Base-by-base conservation (phyloP, 208 protist genomes). In the Acanthamoeba castellanii region DNA sequence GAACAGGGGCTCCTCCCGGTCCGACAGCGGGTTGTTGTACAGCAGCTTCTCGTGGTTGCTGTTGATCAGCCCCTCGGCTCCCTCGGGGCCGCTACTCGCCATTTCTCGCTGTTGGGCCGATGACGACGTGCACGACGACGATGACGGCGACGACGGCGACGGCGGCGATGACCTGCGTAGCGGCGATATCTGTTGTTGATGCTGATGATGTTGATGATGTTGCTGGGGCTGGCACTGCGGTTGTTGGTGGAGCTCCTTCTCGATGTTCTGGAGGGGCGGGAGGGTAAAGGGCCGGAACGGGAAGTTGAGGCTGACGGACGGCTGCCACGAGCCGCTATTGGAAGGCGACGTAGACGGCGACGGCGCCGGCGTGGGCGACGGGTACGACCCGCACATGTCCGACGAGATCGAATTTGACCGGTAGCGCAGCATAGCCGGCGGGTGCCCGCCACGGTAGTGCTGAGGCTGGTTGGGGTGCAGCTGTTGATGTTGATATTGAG, bases 381-480 rank as follows among this genome's bases (percentile, higher is more conserved):
- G 66, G 25, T 42, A 42, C 9, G 66, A 37, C 34, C 27, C 66
- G 37, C 37, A 84, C 78, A 87, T 61, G 6, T 81, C 72, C 11
- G 72, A 37, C 30, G 78, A 87, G 37, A 87, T 87, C 3, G 78
- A 87, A 20, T 37, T n/a, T 2, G 78, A 87, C 4, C 78, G 42
- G 22, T 32, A 87, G 22, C 78, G 78, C n/a, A 37, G 20, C 70
- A 50, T 3, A 7, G 70, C 18, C 5, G 70, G 37, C 11, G n/a
- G 4, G 68, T 74, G n/a, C 6, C 20, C 8, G 68, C 3, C 37
- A 27, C 37, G 37, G 34, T 78, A 22, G 8, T 3, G 30, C 30
- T 7, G 66, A 74, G 55, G 55, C 18, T 61, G 55, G 55, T 3
- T 61, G 55, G 55, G 55, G 55, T 61, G 55, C 55, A 61, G 8